Evolutionary conservation across 768 basidiomycete species (phyloP).

Genomic region (Lyophyllum shimeji): DNA sequence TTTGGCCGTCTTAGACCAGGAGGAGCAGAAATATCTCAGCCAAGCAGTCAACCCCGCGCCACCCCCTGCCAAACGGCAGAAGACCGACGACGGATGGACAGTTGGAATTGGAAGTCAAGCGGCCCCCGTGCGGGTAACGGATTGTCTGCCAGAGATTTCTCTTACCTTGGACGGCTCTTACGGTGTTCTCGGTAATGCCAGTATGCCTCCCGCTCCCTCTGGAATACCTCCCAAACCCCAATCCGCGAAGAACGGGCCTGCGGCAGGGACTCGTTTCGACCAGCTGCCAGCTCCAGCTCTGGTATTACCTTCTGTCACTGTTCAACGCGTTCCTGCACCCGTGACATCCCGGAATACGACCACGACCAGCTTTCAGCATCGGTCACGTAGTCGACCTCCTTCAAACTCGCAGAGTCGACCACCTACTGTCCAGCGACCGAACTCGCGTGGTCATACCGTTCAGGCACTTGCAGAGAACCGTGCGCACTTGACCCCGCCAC

Average conservation of each 20-base stretch:
- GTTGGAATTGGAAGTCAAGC: constrained; percentile 27
- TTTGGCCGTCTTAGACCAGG: constrained; percentile 59
- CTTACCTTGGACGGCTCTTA: constrained; percentile 61
- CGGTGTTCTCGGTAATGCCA: constrained; percentile 30
- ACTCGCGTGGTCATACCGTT: background rate
- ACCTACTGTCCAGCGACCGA: constrained; percentile 3
- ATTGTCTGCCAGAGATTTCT: constrained; percentile 64
- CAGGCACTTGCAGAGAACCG: background rate
- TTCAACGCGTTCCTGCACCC: background rate
- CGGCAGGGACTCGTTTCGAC: background rate
- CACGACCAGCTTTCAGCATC: constrained; percentile 7
- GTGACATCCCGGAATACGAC: background rate
- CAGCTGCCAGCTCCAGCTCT: background rate
- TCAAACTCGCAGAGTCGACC: constrained; percentile 6
- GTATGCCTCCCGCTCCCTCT: constrained; percentile 3
- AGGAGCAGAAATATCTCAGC: constrained; percentile 45
- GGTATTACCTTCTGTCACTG: background rate
- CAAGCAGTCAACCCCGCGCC: constrained; percentile 23
- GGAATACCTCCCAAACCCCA: background rate
- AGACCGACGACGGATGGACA: constrained; percentile 46
- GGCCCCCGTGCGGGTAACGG: constrained; percentile 36
- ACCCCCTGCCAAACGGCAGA: constrained; percentile 57
- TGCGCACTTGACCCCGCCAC: background rate
- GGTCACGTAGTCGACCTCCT: constrained; percentile 11
- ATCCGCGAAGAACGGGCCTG: background rate